Base-by-base conservation (phyloP, 1,284 basidiomycete genomes). In the Sporisorium graminicola region DNA sequence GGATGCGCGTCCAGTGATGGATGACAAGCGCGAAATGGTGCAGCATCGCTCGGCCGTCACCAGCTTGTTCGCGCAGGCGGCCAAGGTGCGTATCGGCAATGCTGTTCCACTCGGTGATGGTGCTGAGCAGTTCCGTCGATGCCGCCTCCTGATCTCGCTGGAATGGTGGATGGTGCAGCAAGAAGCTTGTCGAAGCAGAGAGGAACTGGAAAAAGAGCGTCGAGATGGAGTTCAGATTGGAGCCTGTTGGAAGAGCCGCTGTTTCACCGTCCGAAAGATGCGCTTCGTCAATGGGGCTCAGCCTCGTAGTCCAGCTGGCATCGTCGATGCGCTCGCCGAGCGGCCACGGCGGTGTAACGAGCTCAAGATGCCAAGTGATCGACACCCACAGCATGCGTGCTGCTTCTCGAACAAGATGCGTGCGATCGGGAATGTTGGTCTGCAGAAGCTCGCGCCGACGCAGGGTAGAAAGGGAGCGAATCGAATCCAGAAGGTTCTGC, bases 361-460 rank as follows among this genome's bases (percentile, higher is more conserved):
- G 50, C 26, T 65, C 59, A 9, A 76, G 66, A 35, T 74, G 71
- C 55, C 61, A 78, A 4, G 44, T 72, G 27, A 66, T 57, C 20
- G 56, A 74, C 14, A 58, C 59, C 71, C 76, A 82, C 3, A 82
- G 68, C 50, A 70, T 75, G 14, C 80, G 57, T 2, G 80, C 78
- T 26, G 80, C 76, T 64, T 82, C 80, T n/a, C 80, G 76, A 3
- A 82, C 80, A 14, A 82, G 57, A 27, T 82, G 80, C 27, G 80
- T 77, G 6, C 78, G 73, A 29, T 80, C 80, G 3, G 78, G 80
- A 6, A 82, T 66, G 42, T 72, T 74, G 18, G 68, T 67, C 14
- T 69, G 66, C 12, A 74, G 27, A 12, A 64, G 35, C 46, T 77
- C 65, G 2, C 74, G 58, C 12, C 59, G 55, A 27, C 56, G 61